Percentiles rank a stretch among this genome's conserved stretches.
These are phyloP conservation scores for Zanthoxylum bungeanum DNA, from an alignment of 345 rosid species.

Conservation along the genomic window DNA sequence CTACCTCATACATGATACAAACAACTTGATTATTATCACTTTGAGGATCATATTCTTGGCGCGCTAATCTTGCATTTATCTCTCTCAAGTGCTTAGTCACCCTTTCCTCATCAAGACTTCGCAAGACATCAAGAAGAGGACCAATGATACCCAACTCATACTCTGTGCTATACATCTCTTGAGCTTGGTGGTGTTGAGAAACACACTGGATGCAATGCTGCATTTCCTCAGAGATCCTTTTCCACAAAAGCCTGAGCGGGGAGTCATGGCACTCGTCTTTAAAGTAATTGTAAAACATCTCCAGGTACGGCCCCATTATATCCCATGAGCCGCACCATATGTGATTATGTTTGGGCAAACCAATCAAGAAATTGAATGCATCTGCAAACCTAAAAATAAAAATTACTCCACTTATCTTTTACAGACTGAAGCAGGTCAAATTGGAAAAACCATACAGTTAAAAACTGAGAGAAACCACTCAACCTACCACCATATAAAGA, in stretches of 20 bases:
- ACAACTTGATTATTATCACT: constrained; percentile 73
- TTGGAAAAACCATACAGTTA: background rate
- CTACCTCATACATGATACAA: constrained; percentile 93
- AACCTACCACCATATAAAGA: background rate
- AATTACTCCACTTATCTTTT: background rate
- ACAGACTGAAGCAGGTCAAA: background rate
- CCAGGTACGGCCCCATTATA: constrained; percentile 86
- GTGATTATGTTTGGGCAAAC: constrained; percentile 64
- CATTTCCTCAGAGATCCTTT: constrained; percentile 73
- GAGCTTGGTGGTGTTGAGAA: constrained; percentile 92
- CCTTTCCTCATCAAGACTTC: constrained; percentile 80
- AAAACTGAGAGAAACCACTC: background rate
- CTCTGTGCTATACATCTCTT: constrained; percentile 66
- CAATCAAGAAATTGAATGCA: constrained; percentile 66
- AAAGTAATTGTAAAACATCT: constrained; percentile 82
- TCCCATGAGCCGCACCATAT: constrained; percentile 85
- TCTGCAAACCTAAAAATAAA: constrained; percentile 65
- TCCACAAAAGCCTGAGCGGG: constrained; percentile 81
- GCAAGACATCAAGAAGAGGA: constrained; percentile 75
- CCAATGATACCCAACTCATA: constrained; percentile 69
- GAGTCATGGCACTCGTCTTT: constrained; percentile 67
- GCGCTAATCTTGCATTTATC: constrained; percentile 50
- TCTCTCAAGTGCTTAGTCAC: constrained; percentile 64
- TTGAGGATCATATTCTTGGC: constrained; percentile 58
- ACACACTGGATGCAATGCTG: constrained; percentile 71